Percentiles rank a stretch among this genome's conserved stretches.
These are phyloP conservation scores for Chrysoporthe cubensis DNA, from an alignment of 2,329 filamentous ascomycete genomes.

Conservation along the genomic window DNA sequence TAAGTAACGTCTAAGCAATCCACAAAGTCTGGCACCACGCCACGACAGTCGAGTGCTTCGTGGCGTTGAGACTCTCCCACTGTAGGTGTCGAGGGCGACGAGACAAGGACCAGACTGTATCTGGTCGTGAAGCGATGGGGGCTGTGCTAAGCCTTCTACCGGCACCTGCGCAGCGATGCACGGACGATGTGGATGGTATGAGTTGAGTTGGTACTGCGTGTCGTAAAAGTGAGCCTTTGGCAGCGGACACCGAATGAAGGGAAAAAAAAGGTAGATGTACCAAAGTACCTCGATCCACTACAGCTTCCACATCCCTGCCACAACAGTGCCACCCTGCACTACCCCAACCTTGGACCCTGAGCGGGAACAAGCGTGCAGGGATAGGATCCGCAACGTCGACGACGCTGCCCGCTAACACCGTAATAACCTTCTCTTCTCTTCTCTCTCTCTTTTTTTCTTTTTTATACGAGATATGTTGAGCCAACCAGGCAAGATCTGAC, in stretches of 20 bases:
- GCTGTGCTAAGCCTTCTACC: not conserved
- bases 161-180: not conserved
- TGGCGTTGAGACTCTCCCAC: not conserved
- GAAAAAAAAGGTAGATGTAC: not conserved
- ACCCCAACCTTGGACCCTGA: not conserved
- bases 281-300: not conserved
- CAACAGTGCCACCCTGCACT: not conserved
- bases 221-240: not conserved
- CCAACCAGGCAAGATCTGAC: too few species aligned
- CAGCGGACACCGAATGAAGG: not conserved
- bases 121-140: not conserved
- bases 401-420: too few species aligned
- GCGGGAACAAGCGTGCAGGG: too few species aligned
- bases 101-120: not conserved
- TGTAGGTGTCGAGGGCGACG: not conserved
- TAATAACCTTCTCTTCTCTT: too few species aligned
- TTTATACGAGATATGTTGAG: too few species aligned
- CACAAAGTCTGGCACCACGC: not conserved
- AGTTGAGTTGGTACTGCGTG: not conserved
- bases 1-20: not conserved
- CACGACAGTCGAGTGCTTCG: not conserved
- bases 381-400: too few species aligned
- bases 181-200: not conserved
- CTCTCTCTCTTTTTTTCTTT: too few species aligned
- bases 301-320: not conserved